Evolutionary conservation across 2,329 filamentous ascomycete species (phyloP).

Genomic region (Amylocarpus encephaloides): DNA sequence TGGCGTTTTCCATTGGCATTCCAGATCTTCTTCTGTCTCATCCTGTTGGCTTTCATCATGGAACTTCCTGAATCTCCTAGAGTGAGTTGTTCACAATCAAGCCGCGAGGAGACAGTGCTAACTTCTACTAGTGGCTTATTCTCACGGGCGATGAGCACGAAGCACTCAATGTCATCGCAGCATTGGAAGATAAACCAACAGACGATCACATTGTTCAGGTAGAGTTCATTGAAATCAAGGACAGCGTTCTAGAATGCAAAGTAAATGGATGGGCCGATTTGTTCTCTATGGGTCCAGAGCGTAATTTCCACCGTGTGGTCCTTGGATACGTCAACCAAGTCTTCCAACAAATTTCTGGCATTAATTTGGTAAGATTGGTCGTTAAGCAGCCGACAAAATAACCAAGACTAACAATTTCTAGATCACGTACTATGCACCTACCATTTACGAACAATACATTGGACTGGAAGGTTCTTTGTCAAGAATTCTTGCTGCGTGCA

Average conservation of each 20-base stretch:
- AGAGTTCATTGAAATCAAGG: constrained; percentile 47
- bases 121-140: constrained; percentile 36
- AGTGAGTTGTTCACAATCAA: constrained; percentile 5
- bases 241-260: constrained; percentile 57
- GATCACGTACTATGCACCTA: constrained; percentile 42
- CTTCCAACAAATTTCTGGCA: constrained; percentile 44
- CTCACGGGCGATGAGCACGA: constrained; percentile 39
- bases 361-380: constrained; percentile 12
- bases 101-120: not conserved
- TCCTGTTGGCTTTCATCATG: constrained; percentile 49
- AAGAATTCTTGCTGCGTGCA: constrained; percentile 48
- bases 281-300: constrained; percentile 44
- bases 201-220: constrained; percentile 49
- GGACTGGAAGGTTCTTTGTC: constrained; percentile 41
- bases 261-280: constrained; percentile 35
- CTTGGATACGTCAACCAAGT: constrained; percentile 44
- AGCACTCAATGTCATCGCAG: constrained; percentile 38
- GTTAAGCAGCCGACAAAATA: not conserved
- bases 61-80: constrained; percentile 46
- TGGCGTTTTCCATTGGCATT: constrained; percentile 58
- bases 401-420: constrained; percentile 32
- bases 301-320: constrained; percentile 48
- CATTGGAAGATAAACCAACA: constrained; percentile 34
- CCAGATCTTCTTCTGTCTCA: constrained; percentile 51
- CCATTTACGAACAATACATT: constrained; percentile 44